These are phyloP conservation scores for Nothopassalora personata DNA, from an alignment of 2,329 filamentous ascomycete genomes.

Conservation along the genomic window DNA sequence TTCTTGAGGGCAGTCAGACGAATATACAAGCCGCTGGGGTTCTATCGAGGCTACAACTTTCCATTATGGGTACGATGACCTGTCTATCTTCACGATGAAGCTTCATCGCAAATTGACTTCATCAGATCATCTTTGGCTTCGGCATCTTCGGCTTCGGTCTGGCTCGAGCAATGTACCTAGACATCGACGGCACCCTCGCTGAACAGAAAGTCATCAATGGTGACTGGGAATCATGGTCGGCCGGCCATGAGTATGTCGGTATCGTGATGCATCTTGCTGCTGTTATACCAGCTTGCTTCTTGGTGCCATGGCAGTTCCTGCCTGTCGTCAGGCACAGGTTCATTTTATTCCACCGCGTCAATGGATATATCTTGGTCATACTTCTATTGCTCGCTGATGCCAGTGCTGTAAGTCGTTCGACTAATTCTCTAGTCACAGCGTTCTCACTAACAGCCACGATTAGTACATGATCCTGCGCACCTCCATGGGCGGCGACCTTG, in stretches of 20 bases:
- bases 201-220: conserved; percentile 22
- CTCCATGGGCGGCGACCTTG: conserved; percentile 51
- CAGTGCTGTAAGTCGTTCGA: conserved; percentile 38
- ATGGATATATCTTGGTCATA: conserved; percentile 51
- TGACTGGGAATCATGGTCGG: conserved; percentile 40
- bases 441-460: too few relatives aligned
- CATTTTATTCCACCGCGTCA: conserved; percentile 54
- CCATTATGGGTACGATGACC: conserved; percentile 37
- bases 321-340: conserved; percentile 42
- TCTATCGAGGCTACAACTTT: conserved; percentile 54
- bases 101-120: too few relatives aligned
- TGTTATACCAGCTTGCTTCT: conserved; percentile 36
- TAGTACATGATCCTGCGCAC: conserved; percentile 44
- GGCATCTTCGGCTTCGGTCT: conserved; percentile 44
- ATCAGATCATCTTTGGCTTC: conserved; percentile 6
- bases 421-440: too few relatives aligned
- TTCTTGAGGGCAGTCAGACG: conserved; percentile 15
- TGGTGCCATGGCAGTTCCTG: conserved; percentile 39
- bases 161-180: conserved; percentile 45
- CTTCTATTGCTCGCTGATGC: conserved; percentile 44
- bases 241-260: conserved; percentile 32
- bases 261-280: conserved; percentile 40
- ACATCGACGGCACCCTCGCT: conserved; percentile 35
- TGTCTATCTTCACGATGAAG: too few relatives aligned
- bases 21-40: conserved; percentile 43